These are phyloP conservation scores for Boletus smithii DNA, from an alignment of 1,284 basidiomycete genomes.

Conservation along the genomic window DNA sequence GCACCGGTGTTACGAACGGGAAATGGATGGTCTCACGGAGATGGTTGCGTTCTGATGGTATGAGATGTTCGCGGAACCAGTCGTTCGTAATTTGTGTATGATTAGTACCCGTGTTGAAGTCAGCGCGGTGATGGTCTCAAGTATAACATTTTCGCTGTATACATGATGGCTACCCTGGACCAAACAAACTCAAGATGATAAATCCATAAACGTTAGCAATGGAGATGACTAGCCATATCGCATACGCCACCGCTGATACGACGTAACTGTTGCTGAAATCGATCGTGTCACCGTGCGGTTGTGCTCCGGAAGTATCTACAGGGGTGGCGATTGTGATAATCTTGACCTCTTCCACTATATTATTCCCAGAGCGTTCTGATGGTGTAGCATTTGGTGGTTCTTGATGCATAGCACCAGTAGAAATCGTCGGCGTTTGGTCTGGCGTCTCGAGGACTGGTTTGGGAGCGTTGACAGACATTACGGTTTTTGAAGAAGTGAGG, in stretches of 20 bases:
- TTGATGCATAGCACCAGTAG: not conserved
- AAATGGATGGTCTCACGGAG: conserved; percentile 51
- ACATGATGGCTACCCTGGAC: too few species aligned
- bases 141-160: not conserved
- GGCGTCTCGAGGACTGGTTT: not conserved
- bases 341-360: too few species aligned
- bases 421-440: not conserved
- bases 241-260: conserved; percentile 48
- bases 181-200: conserved; percentile 38
- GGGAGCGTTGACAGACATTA: conserved; percentile 48
- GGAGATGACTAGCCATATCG: conserved; percentile 54
- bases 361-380: too few species aligned
- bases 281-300: conserved; percentile 18
- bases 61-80: not conserved
- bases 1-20: conserved; percentile 61
- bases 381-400: too few species aligned
- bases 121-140: not conserved
- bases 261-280: conserved; percentile 51
- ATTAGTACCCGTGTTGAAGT: conserved; percentile 11
- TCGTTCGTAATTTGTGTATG: conserved; percentile 11
- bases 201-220: conserved; percentile 63
- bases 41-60: conserved; percentile 54
- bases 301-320: not conserved
- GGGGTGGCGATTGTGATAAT: too few species aligned
- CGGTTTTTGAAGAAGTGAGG: conserved; percentile 53